phyloP scores from a whole-genome alignment of 176 grass and related monocot species.

The Alopecurus myosuroides region DNA sequence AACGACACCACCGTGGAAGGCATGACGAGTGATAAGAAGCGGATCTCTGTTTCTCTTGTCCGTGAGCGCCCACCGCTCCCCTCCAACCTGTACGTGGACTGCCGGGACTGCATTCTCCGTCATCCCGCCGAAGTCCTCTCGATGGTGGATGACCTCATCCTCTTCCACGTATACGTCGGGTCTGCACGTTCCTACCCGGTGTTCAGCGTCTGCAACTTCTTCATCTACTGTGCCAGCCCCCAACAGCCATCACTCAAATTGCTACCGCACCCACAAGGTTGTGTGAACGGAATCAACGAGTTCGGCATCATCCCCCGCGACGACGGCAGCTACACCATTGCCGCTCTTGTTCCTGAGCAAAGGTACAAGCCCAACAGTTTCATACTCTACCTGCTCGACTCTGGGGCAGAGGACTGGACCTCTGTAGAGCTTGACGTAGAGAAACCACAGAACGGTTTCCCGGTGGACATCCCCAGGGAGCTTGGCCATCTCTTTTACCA shows the following conservation, averaged over 20 bases:
- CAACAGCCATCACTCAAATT: background rate
- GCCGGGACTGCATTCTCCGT: background rate
- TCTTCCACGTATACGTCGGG: background rate
- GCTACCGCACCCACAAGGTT: background rate
- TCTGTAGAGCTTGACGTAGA: no score
- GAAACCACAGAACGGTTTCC: no score
- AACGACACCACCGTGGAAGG: background rate
- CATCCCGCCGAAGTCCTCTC: background rate
- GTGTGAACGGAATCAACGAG: background rate
- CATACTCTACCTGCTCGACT: no score
- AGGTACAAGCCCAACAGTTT: background rate
- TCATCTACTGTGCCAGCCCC: background rate
- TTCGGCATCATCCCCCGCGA: background rate
- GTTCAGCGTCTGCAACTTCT: background rate
- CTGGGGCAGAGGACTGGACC: no score
- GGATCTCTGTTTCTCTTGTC: background rate
- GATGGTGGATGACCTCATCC: no score
- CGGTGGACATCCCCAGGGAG: no score
- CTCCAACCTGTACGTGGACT: background rate
- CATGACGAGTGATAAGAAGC: background rate
- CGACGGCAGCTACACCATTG: background rate
- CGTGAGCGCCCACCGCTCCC: background rate
- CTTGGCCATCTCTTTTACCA: no score
- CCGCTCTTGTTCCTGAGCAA: background rate
- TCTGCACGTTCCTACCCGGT: fast-evolving